These are phyloP conservation scores for Populus hybrid DNA, from an alignment of 441 rosid genomes.

Conservation along the genomic window DNA sequence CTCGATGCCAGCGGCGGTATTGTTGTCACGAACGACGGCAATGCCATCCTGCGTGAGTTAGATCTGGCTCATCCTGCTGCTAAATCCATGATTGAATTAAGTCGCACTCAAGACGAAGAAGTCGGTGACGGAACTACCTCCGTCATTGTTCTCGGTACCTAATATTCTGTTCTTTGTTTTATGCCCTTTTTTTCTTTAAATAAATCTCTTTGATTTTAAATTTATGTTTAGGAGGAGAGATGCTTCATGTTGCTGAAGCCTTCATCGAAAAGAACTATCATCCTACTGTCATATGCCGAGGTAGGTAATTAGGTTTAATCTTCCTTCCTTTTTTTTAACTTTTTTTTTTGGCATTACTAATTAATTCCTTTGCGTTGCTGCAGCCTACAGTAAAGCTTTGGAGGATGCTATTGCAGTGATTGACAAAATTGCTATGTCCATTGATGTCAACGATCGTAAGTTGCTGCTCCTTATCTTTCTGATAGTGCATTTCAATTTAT, in stretches of 20 bases:
- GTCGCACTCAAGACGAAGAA: conserved; percentile 97
- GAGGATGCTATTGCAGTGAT: conserved; percentile 89
- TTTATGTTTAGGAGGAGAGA: conserved; percentile 46
- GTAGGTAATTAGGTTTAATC: conserved; percentile 13
- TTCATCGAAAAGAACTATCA: conserved; percentile 84
- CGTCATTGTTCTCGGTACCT: conserved; percentile 83
- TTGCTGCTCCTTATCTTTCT: conserved; percentile 11
- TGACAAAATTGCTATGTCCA: conserved; percentile 81
- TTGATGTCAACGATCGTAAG: conserved; percentile 83
- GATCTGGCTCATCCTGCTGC: conserved; percentile 96
- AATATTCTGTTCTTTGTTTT: too few species aligned
- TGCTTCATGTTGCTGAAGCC: conserved; percentile 97
- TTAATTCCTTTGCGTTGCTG: conserved; percentile 19
- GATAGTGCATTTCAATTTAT: neutral
- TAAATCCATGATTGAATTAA: conserved; percentile 95
- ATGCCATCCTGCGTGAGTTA: conserved; percentile 88
- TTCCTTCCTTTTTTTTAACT: conserved; percentile 15
- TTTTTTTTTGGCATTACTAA: neutral
- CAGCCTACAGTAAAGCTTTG: conserved; percentile 89
- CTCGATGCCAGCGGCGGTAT: conserved; percentile 90
- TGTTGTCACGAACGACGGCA: conserved; percentile 93
- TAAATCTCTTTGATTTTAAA: too few species aligned
- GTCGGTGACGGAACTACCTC: conserved; percentile 99
- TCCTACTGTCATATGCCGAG: conserved; percentile 91
- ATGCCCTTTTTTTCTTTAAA: too few species aligned